Conservation (phyloP, 2,329 filamentous ascomycete genomes). For the Aspergillus fumigatiaffinis region DNA sequence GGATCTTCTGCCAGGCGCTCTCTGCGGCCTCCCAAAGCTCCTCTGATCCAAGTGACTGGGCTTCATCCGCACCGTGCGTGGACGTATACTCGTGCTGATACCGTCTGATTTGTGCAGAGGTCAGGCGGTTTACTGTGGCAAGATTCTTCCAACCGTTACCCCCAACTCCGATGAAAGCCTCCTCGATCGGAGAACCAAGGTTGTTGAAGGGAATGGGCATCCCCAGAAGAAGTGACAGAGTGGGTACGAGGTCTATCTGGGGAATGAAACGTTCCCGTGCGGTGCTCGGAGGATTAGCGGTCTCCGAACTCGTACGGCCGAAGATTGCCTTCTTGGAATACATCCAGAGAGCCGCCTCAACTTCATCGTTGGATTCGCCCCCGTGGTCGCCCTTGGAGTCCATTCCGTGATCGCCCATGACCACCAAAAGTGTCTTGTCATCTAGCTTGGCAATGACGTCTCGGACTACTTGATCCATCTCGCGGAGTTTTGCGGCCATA, state of each 20-base stretch:
- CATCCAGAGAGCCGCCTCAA: conserved; percentile 96
- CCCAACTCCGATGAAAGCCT: conserved; percentile 73
- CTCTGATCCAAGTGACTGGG: conserved; percentile 52
- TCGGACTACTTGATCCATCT: conserved; percentile 82
- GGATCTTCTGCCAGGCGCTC: conserved; percentile 47
- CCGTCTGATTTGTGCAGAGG: conserved; percentile 79
- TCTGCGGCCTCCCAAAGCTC: conserved; percentile 60
- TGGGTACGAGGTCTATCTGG: conserved; percentile 95
- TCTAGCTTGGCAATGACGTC: conserved; percentile 70
- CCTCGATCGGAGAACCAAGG: conserved; percentile 85
- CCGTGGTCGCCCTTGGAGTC: conserved; percentile 95
- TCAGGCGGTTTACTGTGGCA: conserved; percentile 69
- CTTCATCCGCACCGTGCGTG: conserved; percentile 65
- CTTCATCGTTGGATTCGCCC: conserved; percentile 95
- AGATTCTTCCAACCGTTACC: conserved; percentile 73
- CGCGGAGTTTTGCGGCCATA: conserved; percentile 83
- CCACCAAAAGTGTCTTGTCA: conserved; percentile 79
- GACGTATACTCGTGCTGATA: conserved; percentile 82
- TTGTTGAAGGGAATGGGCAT: conserved; percentile 96
- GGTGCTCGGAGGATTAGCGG: conserved; percentile 54
- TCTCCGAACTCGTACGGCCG: conserved; percentile 65
- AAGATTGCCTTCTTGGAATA: conserved; percentile 87
- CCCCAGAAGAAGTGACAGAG: conserved; percentile 79
- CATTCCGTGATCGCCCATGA: conserved; percentile 99
- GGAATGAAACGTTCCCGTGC: conserved; percentile 70